Conservation (phyloP, 2,329 filamentous ascomycete genomes). For the Xylariaceae sp. region DNA sequence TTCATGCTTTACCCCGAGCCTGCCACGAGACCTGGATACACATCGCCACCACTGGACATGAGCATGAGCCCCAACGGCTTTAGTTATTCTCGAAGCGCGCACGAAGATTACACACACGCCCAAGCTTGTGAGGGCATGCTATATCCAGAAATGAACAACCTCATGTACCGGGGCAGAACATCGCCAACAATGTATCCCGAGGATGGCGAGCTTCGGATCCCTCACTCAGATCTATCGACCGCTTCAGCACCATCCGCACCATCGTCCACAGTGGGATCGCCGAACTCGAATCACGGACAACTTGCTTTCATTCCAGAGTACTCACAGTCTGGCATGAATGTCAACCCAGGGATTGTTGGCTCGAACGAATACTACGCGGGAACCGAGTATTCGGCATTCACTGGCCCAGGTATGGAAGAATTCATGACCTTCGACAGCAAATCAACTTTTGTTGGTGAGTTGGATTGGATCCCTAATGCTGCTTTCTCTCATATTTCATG, state of each 20-base stretch:
- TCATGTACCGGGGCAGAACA: conserved; percentile 43
- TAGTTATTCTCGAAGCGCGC: conserved; percentile 36
- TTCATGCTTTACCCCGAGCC: conserved; percentile 32
- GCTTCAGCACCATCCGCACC: conserved; percentile 60
- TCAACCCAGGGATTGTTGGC: conserved; percentile 62
- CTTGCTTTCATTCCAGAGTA: conserved; percentile 57
- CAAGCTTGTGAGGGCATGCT: conserved; percentile 43
- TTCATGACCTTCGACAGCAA: conserved; percentile 49
- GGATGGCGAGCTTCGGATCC: conserved; percentile 46
- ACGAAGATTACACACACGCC: conserved; percentile 37
- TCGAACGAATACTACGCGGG: conserved; percentile 50
- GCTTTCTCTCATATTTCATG: not conserved
- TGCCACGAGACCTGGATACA: conserved; percentile 23
- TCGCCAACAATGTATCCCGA: conserved; percentile 49
- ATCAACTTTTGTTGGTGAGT: conserved; percentile 56
- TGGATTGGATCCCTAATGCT: conserved; percentile 32
- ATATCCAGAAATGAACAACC: conserved; percentile 43
- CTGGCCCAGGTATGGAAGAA: conserved; percentile 47
- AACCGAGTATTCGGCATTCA: conserved; percentile 51
- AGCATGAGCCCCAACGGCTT: conserved; percentile 46
- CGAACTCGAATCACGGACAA: conserved; percentile 58
- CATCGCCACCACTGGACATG: conserved; percentile 41
- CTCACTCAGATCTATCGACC: conserved; percentile 57
- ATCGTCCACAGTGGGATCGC: conserved; percentile 65
- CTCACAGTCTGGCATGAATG: conserved; percentile 49